Percentiles rank a stretch among this genome's conserved stretches.
Evolutionary conservation across 2,329 filamentous ascomycete genomes (phyloP).

Genomic region (Paramyrothecium sp.): DNA sequence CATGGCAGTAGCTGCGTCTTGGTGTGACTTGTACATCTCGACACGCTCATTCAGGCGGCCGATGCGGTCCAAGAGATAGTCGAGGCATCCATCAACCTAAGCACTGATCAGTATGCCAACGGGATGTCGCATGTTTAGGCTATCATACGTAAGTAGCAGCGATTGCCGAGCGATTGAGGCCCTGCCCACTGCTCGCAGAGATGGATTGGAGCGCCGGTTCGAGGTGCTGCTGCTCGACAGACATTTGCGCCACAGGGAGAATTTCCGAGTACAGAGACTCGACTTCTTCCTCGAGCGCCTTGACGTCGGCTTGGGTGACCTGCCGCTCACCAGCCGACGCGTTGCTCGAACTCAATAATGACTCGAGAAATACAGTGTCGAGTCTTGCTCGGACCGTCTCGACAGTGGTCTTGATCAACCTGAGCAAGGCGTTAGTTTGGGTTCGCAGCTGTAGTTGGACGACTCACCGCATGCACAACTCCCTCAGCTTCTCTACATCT

Average conservation of each 20-base stretch:
- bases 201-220: conserved; percentile 55
- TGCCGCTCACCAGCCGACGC: conserved; percentile 20
- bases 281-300: conserved; percentile 59
- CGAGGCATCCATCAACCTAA: conserved; percentile 52
- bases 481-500: conserved; percentile 57
- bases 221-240: conserved; percentile 65
- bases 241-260: conserved; percentile 68
- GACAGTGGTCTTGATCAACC: conserved; percentile 56
- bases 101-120: too few species aligned
- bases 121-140: too few species aligned
- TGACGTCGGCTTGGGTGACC: conserved; percentile 38
- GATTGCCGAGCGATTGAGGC: conserved; percentile 40
- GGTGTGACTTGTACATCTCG: conserved; percentile 45
- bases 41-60: conserved; percentile 38
- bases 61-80: conserved; percentile 48
- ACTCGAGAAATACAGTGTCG: conserved; percentile 54
- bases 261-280: conserved; percentile 70
- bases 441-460: not conserved
- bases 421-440: conserved; percentile 17
- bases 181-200: conserved; percentile 40
- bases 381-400: conserved; percentile 53
- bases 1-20: conserved; percentile 35
- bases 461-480: conserved; percentile 50
- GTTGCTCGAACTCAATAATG: conserved; percentile 22
- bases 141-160: conserved; percentile 51